A percentile compares a stretch with the other conserved stretches of the same genome.
phyloP scores from a whole-genome alignment of 169 alveolate species.

The Eimeria falciformis region DNA sequence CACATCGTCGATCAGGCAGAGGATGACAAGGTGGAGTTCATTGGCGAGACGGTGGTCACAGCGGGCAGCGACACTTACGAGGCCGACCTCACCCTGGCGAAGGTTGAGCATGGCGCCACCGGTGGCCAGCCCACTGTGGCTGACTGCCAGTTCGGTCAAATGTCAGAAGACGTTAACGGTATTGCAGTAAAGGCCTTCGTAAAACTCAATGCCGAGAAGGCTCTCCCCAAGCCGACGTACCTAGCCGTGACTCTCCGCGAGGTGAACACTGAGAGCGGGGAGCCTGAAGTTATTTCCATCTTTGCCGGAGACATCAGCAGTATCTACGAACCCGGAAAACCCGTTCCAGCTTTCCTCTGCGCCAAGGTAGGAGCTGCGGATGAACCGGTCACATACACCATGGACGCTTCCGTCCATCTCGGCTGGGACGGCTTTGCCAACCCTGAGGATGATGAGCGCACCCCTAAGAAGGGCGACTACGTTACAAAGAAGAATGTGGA shows the following conservation, averaged over 20 bases:
- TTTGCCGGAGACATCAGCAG: constrained; percentile 59
- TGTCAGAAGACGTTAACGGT: constrained; percentile 46
- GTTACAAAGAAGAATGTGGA: constrained; percentile 5
- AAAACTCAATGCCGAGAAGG: not conserved
- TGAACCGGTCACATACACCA: constrained; percentile 8
- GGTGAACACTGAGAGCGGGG: constrained; percentile 43
- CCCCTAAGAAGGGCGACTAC: constrained; percentile 56
- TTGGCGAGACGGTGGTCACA: constrained; percentile 64
- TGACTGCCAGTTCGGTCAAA: constrained; percentile 41
- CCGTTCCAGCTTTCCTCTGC: constrained; percentile 69
- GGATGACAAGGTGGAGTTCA: constrained; percentile 58
- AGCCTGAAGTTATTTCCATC: constrained; percentile 51
- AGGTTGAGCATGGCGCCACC: constrained; percentile 42
- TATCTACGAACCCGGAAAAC: constrained; percentile 45
- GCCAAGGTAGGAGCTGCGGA: constrained; percentile 53
- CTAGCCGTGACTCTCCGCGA: constrained; percentile 57
- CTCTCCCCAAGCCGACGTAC: constrained; percentile 65
- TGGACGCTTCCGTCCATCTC: constrained; percentile 47
- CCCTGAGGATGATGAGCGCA: constrained; percentile 49
- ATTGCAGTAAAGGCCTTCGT: constrained; percentile 55
- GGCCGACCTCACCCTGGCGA: constrained; percentile 64
- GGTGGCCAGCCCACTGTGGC: constrained; percentile 44
- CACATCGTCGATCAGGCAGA: constrained; percentile 27
- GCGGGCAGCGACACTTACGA: constrained; percentile 68
- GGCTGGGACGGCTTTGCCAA: constrained; percentile 67